Percentiles rank a stretch among this genome's conserved stretches.
Conservation (phyloP, 768 basidiomycete genomes). For the Artomyces pyxidatus region DNA sequence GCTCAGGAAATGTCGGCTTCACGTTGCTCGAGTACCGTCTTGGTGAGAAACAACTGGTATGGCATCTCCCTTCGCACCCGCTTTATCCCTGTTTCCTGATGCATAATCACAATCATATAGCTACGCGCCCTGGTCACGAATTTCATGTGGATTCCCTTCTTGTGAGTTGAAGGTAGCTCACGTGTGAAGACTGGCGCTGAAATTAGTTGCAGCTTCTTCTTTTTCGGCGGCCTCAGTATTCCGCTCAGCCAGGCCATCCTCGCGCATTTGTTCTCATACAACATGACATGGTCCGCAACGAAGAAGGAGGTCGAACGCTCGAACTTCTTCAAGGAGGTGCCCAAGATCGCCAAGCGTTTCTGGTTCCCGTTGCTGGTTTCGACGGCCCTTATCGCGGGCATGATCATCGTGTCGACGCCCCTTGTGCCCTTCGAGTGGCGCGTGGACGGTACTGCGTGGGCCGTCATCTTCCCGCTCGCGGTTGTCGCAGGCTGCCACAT, state of each 20-base stretch:
- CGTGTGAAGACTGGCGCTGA: not conserved
- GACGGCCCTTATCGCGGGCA: slow-evolving; percentile 41
- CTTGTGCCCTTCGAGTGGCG: slow-evolving; percentile 60
- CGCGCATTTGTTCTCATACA: slow-evolving; percentile 67
- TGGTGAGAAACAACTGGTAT: slow-evolving; percentile 31
- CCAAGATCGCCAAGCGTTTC: slow-evolving; percentile 76
- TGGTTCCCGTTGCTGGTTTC: slow-evolving; percentile 56
- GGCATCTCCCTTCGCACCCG: not conserved
- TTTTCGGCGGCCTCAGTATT: slow-evolving; percentile 69
- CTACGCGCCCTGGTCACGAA: slow-evolving; percentile 23
- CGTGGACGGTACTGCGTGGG: slow-evolving; percentile 57
- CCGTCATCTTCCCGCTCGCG: slow-evolving; percentile 69
- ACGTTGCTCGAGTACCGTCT: slow-evolving; percentile 67
- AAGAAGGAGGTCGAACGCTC: slow-evolving; percentile 81
- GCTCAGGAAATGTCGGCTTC: slow-evolving; percentile 63
- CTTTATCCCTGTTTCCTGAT: not conserved
- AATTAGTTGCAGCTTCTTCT: slow-evolving; percentile 49
- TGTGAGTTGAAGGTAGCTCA: slow-evolving; percentile 21
- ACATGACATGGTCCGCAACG: slow-evolving; percentile 73
- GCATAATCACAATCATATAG: slow-evolving; percentile 6
- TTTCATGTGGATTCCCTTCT: slow-evolving; percentile 32
- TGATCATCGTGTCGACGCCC: slow-evolving; percentile 44
- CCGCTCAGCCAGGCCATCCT: slow-evolving; percentile 59
- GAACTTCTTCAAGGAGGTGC: slow-evolving; percentile 89
- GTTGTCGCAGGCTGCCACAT: slow-evolving; percentile 60